Base-by-base conservation (phyloP, 1,284 basidiomycete genomes). In the Malassezia slooffiae region DNA sequence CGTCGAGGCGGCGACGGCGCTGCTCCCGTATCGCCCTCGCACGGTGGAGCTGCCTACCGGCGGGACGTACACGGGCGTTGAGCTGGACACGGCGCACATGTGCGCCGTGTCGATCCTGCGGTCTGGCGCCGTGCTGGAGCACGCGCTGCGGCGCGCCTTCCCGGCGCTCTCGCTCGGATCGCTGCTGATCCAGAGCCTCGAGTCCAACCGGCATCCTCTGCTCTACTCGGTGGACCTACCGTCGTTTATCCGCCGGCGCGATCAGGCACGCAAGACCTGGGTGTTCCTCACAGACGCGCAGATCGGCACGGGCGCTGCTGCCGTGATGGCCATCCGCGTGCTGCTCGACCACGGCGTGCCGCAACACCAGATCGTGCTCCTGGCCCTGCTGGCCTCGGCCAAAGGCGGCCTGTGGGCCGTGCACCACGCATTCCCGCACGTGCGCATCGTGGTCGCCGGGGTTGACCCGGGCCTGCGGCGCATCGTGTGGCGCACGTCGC, bases 291-390 rank as follows among this genome's bases (percentile, higher is more conserved):
- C 95, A 23, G 91, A 96, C 66, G 84, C 85, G 3, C 90, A 91
- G 80, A 88, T 96, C 70, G 88, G 87, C 4, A 96, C 90, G 0
- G 91, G 83, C 3, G 90, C 91, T 0, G 81, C 90, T 4, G 89
- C 86, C 1, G 82, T 90, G 70, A 96, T 96, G 91, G 85, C 88
- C 0, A 84, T 97, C 45, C 81, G 91, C n/a, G 79, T 93, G 4
- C 74, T 96, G 13, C 76, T 96, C 20, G 91, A 97, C 65, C 91
- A 97, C 61, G 89, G 90, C n/a, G 81, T 96, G 7, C 77, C 67
- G 54, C 79, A 88, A 62, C 76, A 82, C 34, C 80, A 82, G 33
- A 71, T 72, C 41, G 51, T 72, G 24, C 56, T 72, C 15, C 52
- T 90, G 17, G 82, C 85, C 1, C 84, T 91, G 72, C 74, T 96